These are phyloP conservation scores for Cucumis variabilis DNA, from an alignment of 331 rosid genomes.

Conservation along the genomic window DNA sequence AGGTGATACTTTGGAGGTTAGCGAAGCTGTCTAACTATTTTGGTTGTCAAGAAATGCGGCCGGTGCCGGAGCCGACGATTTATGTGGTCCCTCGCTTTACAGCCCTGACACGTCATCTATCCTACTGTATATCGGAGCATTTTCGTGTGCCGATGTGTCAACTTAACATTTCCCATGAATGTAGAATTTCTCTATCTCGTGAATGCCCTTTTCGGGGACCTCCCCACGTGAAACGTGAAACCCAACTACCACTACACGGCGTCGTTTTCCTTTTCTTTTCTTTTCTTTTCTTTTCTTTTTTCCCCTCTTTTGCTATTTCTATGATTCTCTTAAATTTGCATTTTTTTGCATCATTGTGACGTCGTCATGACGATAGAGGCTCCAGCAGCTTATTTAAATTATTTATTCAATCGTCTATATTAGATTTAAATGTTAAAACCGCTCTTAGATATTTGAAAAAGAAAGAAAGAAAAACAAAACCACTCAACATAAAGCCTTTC, in stretches of 20 bases:
- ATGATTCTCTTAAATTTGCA: too few relatives aligned
- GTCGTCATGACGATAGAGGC: not conserved
- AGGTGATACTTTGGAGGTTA: constrained; percentile 13
- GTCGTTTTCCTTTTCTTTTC: not conserved
- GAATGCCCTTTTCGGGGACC: not conserved
- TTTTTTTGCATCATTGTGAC: not conserved
- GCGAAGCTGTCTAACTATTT: not conserved
- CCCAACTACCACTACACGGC: not conserved
- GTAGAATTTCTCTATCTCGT: constrained; percentile 8
- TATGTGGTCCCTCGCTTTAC: not conserved
- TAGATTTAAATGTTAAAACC: too few relatives aligned
- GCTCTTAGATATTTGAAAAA: too few relatives aligned
- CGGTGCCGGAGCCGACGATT: not conserved
- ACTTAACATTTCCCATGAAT: not conserved
- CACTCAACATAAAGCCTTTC: too few relatives aligned
- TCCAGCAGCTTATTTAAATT: too few relatives aligned
- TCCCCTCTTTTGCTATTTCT: too few relatives aligned
- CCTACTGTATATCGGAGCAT: not conserved
- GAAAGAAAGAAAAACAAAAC: too few relatives aligned
- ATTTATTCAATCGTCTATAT: too few relatives aligned
- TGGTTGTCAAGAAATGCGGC: not conserved
- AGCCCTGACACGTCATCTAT: not conserved
- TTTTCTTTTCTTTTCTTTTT: not conserved
- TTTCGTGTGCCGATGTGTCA: not conserved
- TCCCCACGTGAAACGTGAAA: constrained; percentile 20